These are phyloP conservation scores for Globisporangium spinosum DNA, from an alignment of 352 stramenopile species.

Conservation along the genomic window DNA sequence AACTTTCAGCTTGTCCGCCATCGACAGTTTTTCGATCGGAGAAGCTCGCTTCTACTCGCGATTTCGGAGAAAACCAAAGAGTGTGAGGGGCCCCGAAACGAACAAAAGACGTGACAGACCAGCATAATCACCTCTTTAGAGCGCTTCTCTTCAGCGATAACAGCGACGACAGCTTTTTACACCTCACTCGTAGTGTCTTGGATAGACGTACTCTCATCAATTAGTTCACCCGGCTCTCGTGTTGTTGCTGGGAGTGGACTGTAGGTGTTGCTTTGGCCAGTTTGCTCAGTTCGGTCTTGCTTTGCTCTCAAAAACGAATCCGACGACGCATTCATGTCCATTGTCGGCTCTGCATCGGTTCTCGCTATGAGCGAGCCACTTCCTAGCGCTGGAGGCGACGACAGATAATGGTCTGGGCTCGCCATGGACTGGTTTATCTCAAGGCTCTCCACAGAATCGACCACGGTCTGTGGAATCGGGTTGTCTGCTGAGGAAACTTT, in stretches of 20 bases:
- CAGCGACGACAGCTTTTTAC: not conserved
- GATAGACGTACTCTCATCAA: not conserved
- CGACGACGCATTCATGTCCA: not conserved
- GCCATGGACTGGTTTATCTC: not conserved
- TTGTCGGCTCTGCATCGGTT: not conserved
- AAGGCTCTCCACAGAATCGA: constrained; percentile 3
- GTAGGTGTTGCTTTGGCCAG: not conserved
- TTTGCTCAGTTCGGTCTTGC: not conserved
- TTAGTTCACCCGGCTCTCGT: not conserved
- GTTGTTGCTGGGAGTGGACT: not conserved
- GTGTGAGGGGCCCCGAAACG: not conserved
- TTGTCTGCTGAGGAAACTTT: not conserved
- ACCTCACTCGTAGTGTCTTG: not conserved
- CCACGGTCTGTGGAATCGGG: not conserved
- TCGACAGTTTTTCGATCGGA: constrained; percentile 39
- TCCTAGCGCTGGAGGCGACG: not conserved
- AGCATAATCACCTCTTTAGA: constrained; percentile 6
- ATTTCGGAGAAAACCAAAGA: not conserved
- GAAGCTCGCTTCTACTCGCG: constrained; percentile 8
- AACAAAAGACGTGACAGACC: not conserved
- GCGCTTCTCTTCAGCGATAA: not conserved
- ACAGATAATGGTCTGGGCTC: not conserved
- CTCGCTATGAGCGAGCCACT: not conserved
- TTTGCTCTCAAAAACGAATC: not conserved
- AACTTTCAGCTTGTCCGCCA: constrained; percentile 52